Base-by-base conservation (phyloP, 305 asterid genomes). In the Rubia balearica region DNA sequence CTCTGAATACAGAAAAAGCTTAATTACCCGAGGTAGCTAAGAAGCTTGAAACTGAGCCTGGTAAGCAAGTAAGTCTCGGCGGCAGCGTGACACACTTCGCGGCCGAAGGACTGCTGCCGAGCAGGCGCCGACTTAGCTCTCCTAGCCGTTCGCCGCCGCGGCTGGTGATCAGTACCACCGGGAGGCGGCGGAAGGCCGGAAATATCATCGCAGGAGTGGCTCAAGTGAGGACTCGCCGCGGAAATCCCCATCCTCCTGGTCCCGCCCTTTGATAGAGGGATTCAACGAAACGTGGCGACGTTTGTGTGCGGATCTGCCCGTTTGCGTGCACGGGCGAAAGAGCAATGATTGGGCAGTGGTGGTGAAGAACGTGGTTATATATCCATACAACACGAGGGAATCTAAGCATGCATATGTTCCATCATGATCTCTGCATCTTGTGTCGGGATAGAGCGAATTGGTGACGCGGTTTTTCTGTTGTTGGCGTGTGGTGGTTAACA, bases 11-110 rank as follows among this genome's bases (percentile, higher is more conserved):
- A 12, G 22, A 22, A 9, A 57, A 57, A 59, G 33, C 64, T 30
- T 59, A 30, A 27, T 68, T 86, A 95, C 99, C 99, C 98, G 76
- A 95, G 97, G 75, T 80, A 91, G 62, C 92, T 68, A 74, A 91
- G 97, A 81, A 95, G 92, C 91, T 81, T 86, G 83, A 95, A 88
- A 76, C 78, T 80, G 81, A 95, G 98, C 17, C 87, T 73, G 75
- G 99, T 95, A 67, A 91, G 77, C 87, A 95, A 82, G 65, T 90
- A 91, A 72, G 97, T 95, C 80, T 91, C 97, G 17, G 99, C 97
- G 13, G 98, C 99, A 36, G 96, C 97, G 77, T 86, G 98, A 30
- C 95, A 84, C 63, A 92, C 77, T 67, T 90, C 98, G 36, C 88
- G 87, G 77, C 96, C 27, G 48, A 91, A 86, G 27, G 96, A 85